Conservation (phyloP, 169 alveolate species). For the Cryptosporidium ubiquitum region DNA sequence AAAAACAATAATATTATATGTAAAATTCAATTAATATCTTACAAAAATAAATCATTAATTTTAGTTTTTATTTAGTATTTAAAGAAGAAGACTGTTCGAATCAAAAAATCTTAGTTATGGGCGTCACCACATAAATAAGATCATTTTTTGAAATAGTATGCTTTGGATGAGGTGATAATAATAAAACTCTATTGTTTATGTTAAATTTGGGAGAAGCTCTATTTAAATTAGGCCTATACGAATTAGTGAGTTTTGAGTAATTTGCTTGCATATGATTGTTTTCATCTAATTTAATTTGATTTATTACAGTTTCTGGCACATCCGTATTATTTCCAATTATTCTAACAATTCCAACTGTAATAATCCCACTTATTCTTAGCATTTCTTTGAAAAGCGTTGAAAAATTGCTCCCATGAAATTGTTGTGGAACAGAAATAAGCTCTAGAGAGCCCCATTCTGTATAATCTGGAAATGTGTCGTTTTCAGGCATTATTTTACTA, state of each 20-base stretch:
- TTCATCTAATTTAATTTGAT: not conserved
- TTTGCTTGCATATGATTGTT: not conserved
- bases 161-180: constrained; percentile 61
- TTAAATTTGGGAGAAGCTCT: constrained; percentile 39
- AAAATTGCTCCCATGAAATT: constrained; percentile 34
- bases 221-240: not conserved
- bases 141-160: constrained; percentile 33
- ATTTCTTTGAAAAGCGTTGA: constrained; percentile 39
- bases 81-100: not conserved
- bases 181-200: constrained; percentile 22
- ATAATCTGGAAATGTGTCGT: constrained; percentile 34
- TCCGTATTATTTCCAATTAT: constrained; percentile 16
- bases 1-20: not conserved
- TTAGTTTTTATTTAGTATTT: not conserved
- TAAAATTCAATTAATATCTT: not conserved
- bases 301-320: constrained; percentile 13
- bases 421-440: constrained; percentile 50
- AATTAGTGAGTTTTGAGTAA: not conserved
- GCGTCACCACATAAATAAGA: constrained; percentile 57
- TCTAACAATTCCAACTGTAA: constrained; percentile 49
- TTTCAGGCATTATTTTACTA: constrained; percentile 24
- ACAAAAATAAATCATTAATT: too few species aligned
- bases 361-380: constrained; percentile 31
- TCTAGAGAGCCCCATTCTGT: constrained; percentile 73
- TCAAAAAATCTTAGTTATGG: constrained; percentile 22